These are phyloP conservation scores for Penicillium pancosmium DNA, from an alignment of 495 filamentous ascomycete genomes.

Conservation along the genomic window DNA sequence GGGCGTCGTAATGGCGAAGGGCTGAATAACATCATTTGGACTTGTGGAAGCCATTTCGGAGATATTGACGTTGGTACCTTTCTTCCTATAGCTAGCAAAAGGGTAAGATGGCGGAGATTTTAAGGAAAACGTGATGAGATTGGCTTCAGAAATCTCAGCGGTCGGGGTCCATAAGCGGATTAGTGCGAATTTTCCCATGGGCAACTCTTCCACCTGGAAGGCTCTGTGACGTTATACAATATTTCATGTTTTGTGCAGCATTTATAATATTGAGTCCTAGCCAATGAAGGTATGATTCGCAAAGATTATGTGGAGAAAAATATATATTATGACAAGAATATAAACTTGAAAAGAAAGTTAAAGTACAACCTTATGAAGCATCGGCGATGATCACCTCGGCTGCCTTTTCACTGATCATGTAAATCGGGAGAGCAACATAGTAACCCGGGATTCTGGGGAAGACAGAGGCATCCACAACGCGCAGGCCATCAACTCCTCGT, in stretches of 20 bases:
- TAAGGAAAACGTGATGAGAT: not conserved
- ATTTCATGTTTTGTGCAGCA: not conserved
- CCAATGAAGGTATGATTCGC: not conserved
- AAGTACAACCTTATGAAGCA: not conserved
- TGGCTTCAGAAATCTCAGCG: not conserved
- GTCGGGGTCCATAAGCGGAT: conserved; percentile 1
- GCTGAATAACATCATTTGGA: not conserved
- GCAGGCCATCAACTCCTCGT: conserved; percentile 54
- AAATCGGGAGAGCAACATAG: conserved; percentile 62
- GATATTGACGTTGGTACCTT: too few species aligned
- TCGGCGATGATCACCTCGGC: conserved; percentile 53
- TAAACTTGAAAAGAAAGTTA: not conserved
- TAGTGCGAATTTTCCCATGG: not conserved
- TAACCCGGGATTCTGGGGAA: conserved; percentile 62
- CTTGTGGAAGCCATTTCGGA: not conserved
- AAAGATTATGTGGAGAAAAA: not conserved
- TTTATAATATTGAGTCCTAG: not conserved
- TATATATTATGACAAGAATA: not conserved
- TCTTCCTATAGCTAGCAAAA: too few species aligned
- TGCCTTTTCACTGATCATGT: conserved; percentile 67
- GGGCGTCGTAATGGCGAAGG: conserved; percentile 24
- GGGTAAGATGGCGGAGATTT: too few species aligned
- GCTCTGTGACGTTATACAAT: too few species aligned
- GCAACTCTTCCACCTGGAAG: too few species aligned
- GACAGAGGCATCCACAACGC: conserved; percentile 64